Evolutionary conservation across 2,329 filamentous ascomycete species (phyloP), one percentile per base, ranked within the genome.

Genomic region (Cercospora sp.): DNA sequence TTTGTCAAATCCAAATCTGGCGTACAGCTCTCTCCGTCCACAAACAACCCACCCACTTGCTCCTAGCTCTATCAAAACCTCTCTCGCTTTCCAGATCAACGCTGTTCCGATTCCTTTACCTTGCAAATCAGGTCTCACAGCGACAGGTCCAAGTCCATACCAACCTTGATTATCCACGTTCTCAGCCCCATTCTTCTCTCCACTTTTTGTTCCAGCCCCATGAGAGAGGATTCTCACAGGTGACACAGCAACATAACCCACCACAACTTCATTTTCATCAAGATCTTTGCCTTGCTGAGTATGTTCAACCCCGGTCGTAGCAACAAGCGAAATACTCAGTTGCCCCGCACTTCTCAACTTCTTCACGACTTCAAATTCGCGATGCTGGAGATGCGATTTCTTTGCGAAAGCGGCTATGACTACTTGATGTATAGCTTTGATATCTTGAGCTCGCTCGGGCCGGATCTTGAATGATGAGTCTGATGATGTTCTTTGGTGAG

Each of bases 341-440:
- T 55, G 48, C 23, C 30, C 40, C 5, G 63, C 23, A n/a, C 23
- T 45, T 23, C 63, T 58, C 33, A 68, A 60, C 10, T 55, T 20
- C 45, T 68, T 63, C 26, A 68, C 57, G 53, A 68, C 65, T 18
- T 61, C 20, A 28, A 30, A 26, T 23, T 68, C 66, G 36, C 61
- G 31, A 51, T 68, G 63, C 4, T 63, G 33, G 13, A 68, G 66
- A 45, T 65, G 66, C 7, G 66, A 68, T 61, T 68, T 68, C 23
- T 59, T 48, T 5, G 58, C 63, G 45, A 68, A 68, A 13, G 66
- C 63, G 6, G 62, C 63, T 7, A 5, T 4, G 51, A 68, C 40
- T 0, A 61, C 48, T 20, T 65, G 45, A 5, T 58, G 60, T n/a
- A 64, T 55, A 18, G 26, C 36, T 18, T 33, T 16, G 0, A 2